Conservation (phyloP, 345 rosid genomes). For the Euphorbia tirucalli region DNA sequence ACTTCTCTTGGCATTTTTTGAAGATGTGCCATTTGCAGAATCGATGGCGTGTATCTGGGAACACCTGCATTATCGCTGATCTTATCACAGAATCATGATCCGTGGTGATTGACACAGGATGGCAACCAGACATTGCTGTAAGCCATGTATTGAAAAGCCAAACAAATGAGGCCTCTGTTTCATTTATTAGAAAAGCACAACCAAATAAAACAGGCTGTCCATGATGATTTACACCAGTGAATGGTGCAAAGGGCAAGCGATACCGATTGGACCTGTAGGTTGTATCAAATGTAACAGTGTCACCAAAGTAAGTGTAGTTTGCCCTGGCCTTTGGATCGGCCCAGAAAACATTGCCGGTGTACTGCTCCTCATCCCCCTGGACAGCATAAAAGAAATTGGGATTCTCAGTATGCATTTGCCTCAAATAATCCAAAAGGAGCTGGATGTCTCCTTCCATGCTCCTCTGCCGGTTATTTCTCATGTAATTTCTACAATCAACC, state of each 20-base stretch:
- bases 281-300: slow-evolving; percentile 51
- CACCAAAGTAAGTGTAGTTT: slow-evolving; percentile 50
- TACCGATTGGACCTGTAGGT: slow-evolving; percentile 47
- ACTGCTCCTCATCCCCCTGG: slow-evolving; percentile 43
- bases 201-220: slow-evolving; percentile 64
- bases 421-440: slow-evolving; percentile 60
- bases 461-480: slow-evolving; percentile 44
- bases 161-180: slow-evolving; percentile 51
- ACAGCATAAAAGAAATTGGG: slow-evolving; percentile 48
- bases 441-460: slow-evolving; percentile 54
- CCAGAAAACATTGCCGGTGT: slow-evolving; percentile 45
- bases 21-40: slow-evolving; percentile 63
- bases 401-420: slow-evolving; percentile 45
- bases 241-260: slow-evolving; percentile 54
- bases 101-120: slow-evolving; percentile 59
- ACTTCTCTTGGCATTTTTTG: slow-evolving; percentile 48
- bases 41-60: slow-evolving; percentile 56
- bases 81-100: slow-evolving; percentile 54
- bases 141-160: slow-evolving; percentile 69
- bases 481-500: slow-evolving; percentile 41
- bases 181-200: slow-evolving; percentile 55
- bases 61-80: slow-evolving; percentile 51
- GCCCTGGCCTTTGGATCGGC: slow-evolving; percentile 48
- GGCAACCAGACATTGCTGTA: slow-evolving; percentile 46
- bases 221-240: slow-evolving; percentile 62